Evolutionary conservation across 1,139 yeast species (phyloP), one percentile per base, ranked within the genome.

Genomic region (Taphrina wiesneri): DNA sequence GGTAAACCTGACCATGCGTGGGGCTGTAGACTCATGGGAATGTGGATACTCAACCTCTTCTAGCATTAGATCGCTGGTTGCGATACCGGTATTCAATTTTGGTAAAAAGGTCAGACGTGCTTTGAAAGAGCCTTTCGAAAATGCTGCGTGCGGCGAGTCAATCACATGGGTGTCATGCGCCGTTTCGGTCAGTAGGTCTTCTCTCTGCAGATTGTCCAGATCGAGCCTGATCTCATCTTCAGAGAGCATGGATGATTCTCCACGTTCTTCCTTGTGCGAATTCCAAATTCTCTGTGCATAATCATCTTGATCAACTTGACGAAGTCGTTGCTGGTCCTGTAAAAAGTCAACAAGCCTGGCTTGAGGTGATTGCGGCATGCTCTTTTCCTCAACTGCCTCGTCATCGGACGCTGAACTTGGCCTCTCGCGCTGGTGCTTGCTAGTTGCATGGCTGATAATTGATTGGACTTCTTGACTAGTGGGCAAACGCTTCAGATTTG

Each of bases 221-320:
- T 49, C 36, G 1, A 30, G 17, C 15, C 54, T 19, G 23, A 30
- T 49, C 1, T 49, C 54, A 11, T 52, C 56, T 7, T 52, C 56
- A 19, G 56, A 52, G 3, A 52, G 43, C 43, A 52, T 52, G 45
- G 56, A 52, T 5, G 43, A 21, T 11, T 52, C 56, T 2, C 56
- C 56, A 3, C 56, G 32, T n/a, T 52, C 56, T 28, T 52, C 43
- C 56, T 52, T 52, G 43, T 52, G 56, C 7, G 56, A 52, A 9
- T 52, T n/a, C 56, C 56, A 52, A 5, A 52, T 52, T n/a, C 43
- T n/a, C 30, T 34, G 32, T 32, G 56, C 56, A 15, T 15, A 30
- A 19, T 52, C 56, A 15, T 15, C 23, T 30, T 32, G 17, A 13
- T 52, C 28, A 11, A 17, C 17, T n/a, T 52, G 41, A 19, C 56